Percentiles rank a stretch among this genome's conserved stretches.
Evolutionary conservation across 208 protist genomes (phyloP).

Genomic region (Leishmania tropica): DNA sequence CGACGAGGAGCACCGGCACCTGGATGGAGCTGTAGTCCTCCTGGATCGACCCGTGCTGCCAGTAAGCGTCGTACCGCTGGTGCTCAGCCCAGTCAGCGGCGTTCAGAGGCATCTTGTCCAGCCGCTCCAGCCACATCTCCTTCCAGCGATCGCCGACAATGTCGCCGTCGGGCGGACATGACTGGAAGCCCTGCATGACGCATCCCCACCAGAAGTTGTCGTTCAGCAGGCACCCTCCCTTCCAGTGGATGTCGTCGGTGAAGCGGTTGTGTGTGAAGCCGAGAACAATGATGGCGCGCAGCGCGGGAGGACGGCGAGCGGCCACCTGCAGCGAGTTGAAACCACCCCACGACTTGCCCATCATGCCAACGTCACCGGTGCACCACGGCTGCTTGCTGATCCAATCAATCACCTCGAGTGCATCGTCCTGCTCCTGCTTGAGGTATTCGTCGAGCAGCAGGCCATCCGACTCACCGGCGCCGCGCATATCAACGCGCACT

Average conservation of each 20-base stretch:
- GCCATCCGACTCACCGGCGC: conserved; percentile 59
- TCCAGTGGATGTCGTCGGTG: conserved; percentile 74
- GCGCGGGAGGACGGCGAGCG: conserved; percentile 46
- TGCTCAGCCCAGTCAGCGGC: conserved; percentile 51
- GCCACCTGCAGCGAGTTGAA: conserved; percentile 76
- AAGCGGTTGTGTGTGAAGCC: conserved; percentile 74
- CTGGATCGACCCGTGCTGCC: conserved; percentile 62
- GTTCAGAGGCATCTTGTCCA: conserved; percentile 58
- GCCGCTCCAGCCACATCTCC: conserved; percentile 51
- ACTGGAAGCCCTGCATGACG: conserved; percentile 67
- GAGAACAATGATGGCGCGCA: conserved; percentile 67
- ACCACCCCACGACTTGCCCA: conserved; percentile 72
- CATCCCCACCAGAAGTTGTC: conserved; percentile 79
- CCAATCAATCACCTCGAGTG: conserved; percentile 68
- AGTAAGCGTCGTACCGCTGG: conserved; percentile 62
- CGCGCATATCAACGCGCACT: conserved; percentile 71
- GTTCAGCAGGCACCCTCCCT: conserved; percentile 69
- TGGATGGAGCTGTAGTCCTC: conserved; percentile 60
- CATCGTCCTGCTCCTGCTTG: conserved; percentile 65
- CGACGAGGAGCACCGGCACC: conserved; percentile 52
- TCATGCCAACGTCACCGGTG: conserved; percentile 66
- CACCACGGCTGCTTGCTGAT: conserved; percentile 63
- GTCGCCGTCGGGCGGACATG: conserved; percentile 41
- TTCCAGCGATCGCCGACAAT: conserved; percentile 54
- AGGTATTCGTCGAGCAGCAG: conserved; percentile 63